Base-by-base conservation (phyloP, 345 rosid species). In the Aquilaria malaccensis region DNA sequence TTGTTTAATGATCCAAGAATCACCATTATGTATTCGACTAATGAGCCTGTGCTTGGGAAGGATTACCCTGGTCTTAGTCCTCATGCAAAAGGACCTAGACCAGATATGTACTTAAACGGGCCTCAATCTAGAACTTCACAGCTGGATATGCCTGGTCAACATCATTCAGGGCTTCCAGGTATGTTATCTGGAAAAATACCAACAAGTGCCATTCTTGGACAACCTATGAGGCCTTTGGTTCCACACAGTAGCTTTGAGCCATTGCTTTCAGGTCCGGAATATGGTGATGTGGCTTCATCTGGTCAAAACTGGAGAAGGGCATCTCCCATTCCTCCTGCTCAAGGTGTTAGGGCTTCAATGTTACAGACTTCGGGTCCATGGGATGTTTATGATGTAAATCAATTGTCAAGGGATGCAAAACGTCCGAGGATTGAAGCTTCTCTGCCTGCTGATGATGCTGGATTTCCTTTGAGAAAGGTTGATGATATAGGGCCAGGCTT, bases 1-100 rank as follows among this genome's bases (percentile, higher is more conserved):
- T 78, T 90, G 61, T 85, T 90, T 60, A 87, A 87, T 43, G 93
- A 90, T 73, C 84, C 92, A 62, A 82, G 95, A 59, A 87, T 90
- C 63, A 85, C 90, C 43, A 90, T 87, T 12, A 79, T 81, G 90
- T 90, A 65, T 67, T 80, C 88, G 37, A 81, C 79, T 61, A 80
- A 88, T 67, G 86, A 67, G 56, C 82, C 83, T 53, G 85, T 76
- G 9, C 82, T 83, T 53, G 85, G 77, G 9, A 80, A 76, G 79
- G 89, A 81, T 11, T 72, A 71, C 68, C 56, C 80, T 2, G 67
- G 72, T 33, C 73, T 81, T 65, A 62, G 72, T 67, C 72, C 84
- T 45, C 88, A 84, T 52, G 72, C 55, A 31, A 83, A 78, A 69
- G 87, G 79, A 45, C 55, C 79, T 59, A 76, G 85, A 58, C 68